These are phyloP conservation scores for Trichoderma reesei DNA, from an alignment of 495 filamentous ascomycete genomes.

Conservation along the genomic window DNA sequence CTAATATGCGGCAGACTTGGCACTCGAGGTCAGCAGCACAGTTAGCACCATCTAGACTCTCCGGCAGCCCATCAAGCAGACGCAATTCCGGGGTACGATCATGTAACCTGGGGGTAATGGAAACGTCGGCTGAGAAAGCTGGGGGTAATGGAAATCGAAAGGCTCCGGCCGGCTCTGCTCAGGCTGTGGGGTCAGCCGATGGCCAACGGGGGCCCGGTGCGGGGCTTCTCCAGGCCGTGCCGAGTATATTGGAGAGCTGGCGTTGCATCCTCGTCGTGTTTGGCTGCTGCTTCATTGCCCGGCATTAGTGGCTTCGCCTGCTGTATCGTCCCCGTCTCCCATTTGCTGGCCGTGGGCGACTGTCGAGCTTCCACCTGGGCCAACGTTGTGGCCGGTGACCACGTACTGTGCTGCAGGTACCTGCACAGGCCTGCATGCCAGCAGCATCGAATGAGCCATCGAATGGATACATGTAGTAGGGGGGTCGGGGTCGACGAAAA, in stretches of 20 bases:
- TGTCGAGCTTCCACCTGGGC: not conserved
- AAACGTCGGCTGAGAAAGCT: constrained; percentile 27
- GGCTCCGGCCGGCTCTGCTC: not conserved
- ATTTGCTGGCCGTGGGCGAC: not conserved
- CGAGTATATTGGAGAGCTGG: constrained; percentile 2
- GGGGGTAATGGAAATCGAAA: constrained; percentile 22
- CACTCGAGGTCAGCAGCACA: not conserved
- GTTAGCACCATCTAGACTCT: not conserved
- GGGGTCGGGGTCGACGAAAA: not conserved
- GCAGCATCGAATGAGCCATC: not conserved
- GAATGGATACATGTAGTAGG: not conserved
- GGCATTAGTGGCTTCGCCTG: not conserved
- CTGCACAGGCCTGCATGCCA: not conserved
- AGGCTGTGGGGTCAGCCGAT: not conserved
- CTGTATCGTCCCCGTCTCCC: not conserved
- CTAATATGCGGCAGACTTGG: too few species aligned
- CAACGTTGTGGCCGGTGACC: not conserved
- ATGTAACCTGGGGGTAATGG: constrained; percentile 35
- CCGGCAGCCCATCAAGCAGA: not conserved
- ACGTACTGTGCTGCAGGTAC: not conserved
- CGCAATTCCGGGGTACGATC: constrained; percentile 14
- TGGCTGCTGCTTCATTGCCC: not conserved
- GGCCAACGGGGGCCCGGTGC: not conserved
- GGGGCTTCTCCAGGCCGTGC: constrained; percentile 7
- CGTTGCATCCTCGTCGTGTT: not conserved